phyloP scores from a whole-genome alignment of 345 rosid species.

The Bruguiera gymnorhiza region DNA sequence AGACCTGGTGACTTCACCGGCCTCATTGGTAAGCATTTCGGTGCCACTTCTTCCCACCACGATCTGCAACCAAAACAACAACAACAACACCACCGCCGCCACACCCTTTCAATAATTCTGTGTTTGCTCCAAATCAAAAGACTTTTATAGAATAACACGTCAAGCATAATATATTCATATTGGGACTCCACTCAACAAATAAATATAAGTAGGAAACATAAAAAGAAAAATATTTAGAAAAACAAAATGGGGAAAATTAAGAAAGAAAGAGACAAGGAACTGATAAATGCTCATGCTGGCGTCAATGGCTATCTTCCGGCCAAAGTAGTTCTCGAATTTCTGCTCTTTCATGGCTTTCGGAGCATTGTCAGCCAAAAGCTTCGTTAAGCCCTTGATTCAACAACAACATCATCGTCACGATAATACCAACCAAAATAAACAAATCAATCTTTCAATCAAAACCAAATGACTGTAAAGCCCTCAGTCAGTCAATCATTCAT shows the following conservation, averaged over 20 bases:
- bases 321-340: constrained; percentile 86
- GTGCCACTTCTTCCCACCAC: constrained; percentile 90
- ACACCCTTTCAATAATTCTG: neutral
- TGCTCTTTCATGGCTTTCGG: constrained; percentile 89
- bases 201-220: neutral
- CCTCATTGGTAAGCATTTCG: constrained; percentile 90
- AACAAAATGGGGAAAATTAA: neutral
- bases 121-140: neutral
- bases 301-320: constrained; percentile 89
- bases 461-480: too few species aligned
- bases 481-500: too few species aligned
- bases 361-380: constrained; percentile 92
- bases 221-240: neutral
- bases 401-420: too few species aligned
- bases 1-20: constrained; percentile 96
- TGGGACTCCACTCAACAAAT: neutral
- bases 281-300: constrained; percentile 99
- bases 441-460: neutral
- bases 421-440: neutral
- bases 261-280: constrained; percentile 57
- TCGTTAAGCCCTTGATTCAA: constrained; percentile 77
- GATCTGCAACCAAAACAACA: constrained; percentile 46
- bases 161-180: too few species aligned
- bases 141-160: neutral
- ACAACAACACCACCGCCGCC: neutral